Percentiles rank a stretch among this genome's conserved stretches.
These are phyloP conservation scores for Alnus glutinosa DNA, from an alignment of 306 rosid species.

Conservation along the genomic window DNA sequence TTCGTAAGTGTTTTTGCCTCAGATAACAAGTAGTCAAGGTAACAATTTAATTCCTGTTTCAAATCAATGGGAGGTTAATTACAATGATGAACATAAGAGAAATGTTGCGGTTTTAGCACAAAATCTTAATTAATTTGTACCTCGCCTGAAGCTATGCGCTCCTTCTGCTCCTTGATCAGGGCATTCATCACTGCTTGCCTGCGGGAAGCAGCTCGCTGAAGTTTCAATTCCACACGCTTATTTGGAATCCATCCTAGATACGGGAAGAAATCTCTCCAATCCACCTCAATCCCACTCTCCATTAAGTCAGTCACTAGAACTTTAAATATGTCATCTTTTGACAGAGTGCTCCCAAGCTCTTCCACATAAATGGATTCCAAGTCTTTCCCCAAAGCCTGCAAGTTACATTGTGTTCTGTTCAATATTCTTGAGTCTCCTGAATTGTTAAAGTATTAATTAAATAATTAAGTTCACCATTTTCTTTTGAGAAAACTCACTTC, in stretches of 20 bases:
- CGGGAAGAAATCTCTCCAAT: conserved; percentile 98
- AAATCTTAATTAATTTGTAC: conserved; percentile 21
- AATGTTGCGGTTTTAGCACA: background rate
- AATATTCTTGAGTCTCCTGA: too few relatives aligned
- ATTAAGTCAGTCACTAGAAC: conserved; percentile 69
- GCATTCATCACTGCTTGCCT: conserved; percentile 64
- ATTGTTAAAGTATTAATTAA: too few relatives aligned
- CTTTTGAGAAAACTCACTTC: conserved; percentile 48
- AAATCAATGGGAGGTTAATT: conserved; percentile 14
- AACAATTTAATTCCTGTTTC: conserved; percentile 63
- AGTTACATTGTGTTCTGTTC: background rate
- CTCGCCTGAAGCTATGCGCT: conserved; percentile 73
- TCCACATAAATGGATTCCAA: conserved; percentile 66
- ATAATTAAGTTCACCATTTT: too few relatives aligned
- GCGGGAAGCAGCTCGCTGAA: conserved; percentile 32
- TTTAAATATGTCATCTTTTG: conserved; percentile 56
- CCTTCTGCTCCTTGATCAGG: conserved; percentile 58
- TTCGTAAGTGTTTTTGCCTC: conserved; percentile 63
- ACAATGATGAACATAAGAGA: background rate
- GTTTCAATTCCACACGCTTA: conserved; percentile 50
- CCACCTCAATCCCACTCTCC: conserved; percentile 97
- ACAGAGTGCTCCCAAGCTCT: conserved; percentile 49
- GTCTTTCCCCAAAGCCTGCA: conserved; percentile 70
- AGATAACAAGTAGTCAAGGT: conserved; percentile 55
- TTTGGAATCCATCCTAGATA: conserved; percentile 93